Evolutionary conservation across 2,329 filamentous ascomycete genomes (phyloP), one percentile per base, ranked within the genome.

Genomic region (Colletotrichum sp.): DNA sequence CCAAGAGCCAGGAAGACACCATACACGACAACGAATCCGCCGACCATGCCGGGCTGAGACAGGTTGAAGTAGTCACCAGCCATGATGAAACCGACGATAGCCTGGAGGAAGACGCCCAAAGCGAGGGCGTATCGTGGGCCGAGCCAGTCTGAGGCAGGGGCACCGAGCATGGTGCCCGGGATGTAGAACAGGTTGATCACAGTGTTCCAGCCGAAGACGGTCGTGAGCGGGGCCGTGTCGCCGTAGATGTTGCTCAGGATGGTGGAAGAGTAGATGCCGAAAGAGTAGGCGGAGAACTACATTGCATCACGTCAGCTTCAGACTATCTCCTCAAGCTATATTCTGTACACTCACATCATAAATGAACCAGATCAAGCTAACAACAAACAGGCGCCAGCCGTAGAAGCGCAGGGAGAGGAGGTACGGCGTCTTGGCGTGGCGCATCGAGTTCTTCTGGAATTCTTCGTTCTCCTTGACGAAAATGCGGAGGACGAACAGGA

Each of bases 141-240:
- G 67, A 98, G 86, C 86, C 90, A 92, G 84, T 98, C 96, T 30
- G 92, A 94, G 8, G 94, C 86, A 72, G 94, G 94, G 1, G 95
- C 94, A 24, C 96, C 96, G 5, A 94, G 84, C 68, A 96, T 88
- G 28, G 95, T 94, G 2, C 96, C 96, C 0, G 95, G 96, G 65
- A 98, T 90, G 84, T 98, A 98, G 84, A 98, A 98, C 77, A 95
- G 87, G 83, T 97, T 98, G 86, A 98, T 92, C 57, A 98, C 90
- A 0, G 94, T 95, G 82, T 95, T 96, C 95, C 95, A 98, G 55
- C 95, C 96, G 77, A 98, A 96, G 13, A 92, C 87, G 77, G 94
- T 94, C 81, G 95, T 96, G 3, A 98, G 86, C 0, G 93, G 90
- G 0, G 91, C 88, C 6, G 82, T 80, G 0, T 87, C 81, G 12